These are phyloP conservation scores for Dactylorhiza incarnata DNA, from an alignment of 106 monocot genomes.

Conservation along the genomic window DNA sequence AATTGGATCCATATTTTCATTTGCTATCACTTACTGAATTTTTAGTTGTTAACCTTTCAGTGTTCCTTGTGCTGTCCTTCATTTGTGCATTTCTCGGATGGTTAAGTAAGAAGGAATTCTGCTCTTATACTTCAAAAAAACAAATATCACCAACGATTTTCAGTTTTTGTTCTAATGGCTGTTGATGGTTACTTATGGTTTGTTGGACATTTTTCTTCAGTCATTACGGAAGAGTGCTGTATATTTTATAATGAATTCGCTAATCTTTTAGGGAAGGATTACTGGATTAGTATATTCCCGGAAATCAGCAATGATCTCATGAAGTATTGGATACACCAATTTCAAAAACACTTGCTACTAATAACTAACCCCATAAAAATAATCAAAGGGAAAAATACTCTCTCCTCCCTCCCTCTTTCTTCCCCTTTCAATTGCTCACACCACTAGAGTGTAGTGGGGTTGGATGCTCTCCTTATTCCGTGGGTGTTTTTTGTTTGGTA, in stretches of 20 bases:
- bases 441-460: too few species aligned
- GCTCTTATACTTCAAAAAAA: background rate
- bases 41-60: background rate
- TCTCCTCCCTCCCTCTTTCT: too few species aligned
- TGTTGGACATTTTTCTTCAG: background rate
- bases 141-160: background rate
- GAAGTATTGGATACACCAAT: too few species aligned
- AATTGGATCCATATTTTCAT: slow-evolving; percentile 10
- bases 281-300: background rate
- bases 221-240: too few species aligned
- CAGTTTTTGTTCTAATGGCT: background rate
- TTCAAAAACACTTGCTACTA: too few species aligned
- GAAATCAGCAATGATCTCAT: background rate
- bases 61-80: background rate
- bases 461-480: too few species aligned
- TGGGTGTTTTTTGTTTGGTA: too few species aligned
- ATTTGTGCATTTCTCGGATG: background rate
- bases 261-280: background rate
- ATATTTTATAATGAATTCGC: background rate
- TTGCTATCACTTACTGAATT: background rate
- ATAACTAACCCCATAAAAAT: too few species aligned
- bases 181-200: background rate
- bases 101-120: background rate
- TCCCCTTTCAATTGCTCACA: too few species aligned
- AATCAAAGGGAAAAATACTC: too few species aligned